phyloP scores from a whole-genome alignment of 805 yeast species.

The Cyberlindnera euphorbiiphila region DNA sequence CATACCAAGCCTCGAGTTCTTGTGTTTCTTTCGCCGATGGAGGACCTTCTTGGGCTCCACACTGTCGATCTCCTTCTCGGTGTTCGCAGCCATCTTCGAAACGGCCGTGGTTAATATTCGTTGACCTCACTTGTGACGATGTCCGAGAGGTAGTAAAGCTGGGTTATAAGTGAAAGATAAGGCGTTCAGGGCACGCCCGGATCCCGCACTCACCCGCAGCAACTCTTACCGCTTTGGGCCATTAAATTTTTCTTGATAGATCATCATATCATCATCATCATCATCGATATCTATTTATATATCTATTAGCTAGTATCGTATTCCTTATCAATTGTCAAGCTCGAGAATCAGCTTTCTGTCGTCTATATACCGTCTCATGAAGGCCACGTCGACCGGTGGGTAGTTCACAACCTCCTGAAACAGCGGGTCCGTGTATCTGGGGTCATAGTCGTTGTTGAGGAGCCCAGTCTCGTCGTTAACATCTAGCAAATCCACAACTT shows the following conservation, averaged over 20 bases:
- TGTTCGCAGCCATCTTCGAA: no score
- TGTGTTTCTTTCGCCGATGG: slow-evolving; percentile 51
- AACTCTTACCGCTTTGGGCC: no score
- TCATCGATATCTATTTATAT: no score
- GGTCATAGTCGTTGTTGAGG: slow-evolving; percentile 21
- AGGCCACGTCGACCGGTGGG: slow-evolving; percentile 16
- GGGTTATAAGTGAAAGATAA: no score
- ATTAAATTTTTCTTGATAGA: no score
- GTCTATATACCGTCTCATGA: slow-evolving; percentile 16
- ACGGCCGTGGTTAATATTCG: no score
- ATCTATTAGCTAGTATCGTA: no score
- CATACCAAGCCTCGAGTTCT: slow-evolving; percentile 42
- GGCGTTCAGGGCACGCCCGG: no score
- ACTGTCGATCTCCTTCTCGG: background rate
- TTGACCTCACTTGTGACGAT: no score
- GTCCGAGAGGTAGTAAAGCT: no score
- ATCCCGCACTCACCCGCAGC: no score
- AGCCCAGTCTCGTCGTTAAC: slow-evolving; percentile 9
- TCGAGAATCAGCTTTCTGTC: slow-evolving; percentile 18
- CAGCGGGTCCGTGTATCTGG: slow-evolving; percentile 21
- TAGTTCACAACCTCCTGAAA: slow-evolving; percentile 12
- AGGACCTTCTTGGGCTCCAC: slow-evolving; percentile 4
- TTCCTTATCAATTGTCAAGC: slow-evolving; percentile 4
- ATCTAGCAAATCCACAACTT: slow-evolving; percentile 7
- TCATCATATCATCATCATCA: no score